Base-by-base conservation (phyloP, 306 rosid species). In the Herpetospermum pedunculosum region DNA sequence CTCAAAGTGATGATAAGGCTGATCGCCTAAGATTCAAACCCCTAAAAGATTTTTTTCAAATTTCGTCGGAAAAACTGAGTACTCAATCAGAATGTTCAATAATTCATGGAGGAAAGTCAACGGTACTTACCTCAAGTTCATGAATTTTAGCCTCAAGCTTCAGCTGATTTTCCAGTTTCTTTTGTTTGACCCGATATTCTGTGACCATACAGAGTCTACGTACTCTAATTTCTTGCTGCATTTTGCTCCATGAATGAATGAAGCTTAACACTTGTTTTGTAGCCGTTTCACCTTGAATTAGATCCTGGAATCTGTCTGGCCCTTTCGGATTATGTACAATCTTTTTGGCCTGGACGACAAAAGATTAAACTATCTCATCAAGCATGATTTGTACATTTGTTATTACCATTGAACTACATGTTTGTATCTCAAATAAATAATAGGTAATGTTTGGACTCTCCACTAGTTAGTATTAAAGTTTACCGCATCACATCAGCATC, bases 71-170 rank as follows among this genome's bases (percentile, higher is more conserved):
- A 12, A 34, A 35, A 35, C 0, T 63, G 70, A 34, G 26, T 4
- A 21, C 30, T 63, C 46, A 34, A 64, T 65, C 49, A 65, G 32
- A 65, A 23, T 14, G 34, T 15, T 48, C 28, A 72, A 13, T 9
- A 68, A 13, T 50, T 30, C 52, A 16, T 1, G 75, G 38, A 71
- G 15, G 23, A 50, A 52, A 73, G 68, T 52, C 19, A 54, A 23
- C 26, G 37, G 62, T 25, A 52, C 21, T 12, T 80, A 85, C 97
- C 96, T 91, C 97, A 2, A 91, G 79, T 50, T 91, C 91, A 4
- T 89, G 90, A 80, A 89, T 80, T 83, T 86, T 91, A 6, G 89
- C 88, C 38, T 91, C 97, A 32, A 86, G 84, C 72, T 89, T 89
- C 43, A 85, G 76, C 82, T 84, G 97, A 78, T 75, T 85, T 77